phyloP scores from a whole-genome alignment of 1,284 basidiomycete genomes.

The Apiotrichum domesticum region DNA sequence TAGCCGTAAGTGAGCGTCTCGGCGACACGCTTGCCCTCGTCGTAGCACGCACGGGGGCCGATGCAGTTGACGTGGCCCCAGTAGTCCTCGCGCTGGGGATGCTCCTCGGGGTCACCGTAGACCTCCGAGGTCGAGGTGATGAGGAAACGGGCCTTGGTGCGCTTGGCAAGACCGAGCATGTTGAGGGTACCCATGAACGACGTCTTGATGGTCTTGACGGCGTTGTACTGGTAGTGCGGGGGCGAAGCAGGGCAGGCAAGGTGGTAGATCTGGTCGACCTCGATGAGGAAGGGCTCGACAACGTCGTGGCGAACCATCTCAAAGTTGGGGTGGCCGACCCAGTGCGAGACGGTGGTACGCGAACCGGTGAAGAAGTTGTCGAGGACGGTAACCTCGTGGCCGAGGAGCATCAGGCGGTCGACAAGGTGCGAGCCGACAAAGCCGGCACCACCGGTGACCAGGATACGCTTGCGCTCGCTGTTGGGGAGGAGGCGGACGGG shows the following conservation, averaged over 20 bases:
- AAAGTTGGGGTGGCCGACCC: slow-evolving; percentile 97
- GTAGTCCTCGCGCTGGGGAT: slow-evolving; percentile 91
- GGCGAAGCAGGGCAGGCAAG: slow-evolving; percentile 93
- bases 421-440: slow-evolving; percentile 97
- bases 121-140: slow-evolving; percentile 91
- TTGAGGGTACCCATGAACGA: slow-evolving; percentile 96
- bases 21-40: slow-evolving; percentile 93
- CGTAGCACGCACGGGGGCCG: slow-evolving; percentile 94
- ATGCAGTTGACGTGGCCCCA: slow-evolving; percentile 99
- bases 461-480: slow-evolving; percentile 72
- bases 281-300: slow-evolving; percentile 92
- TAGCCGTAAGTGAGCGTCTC: slow-evolving; percentile 93
- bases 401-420: slow-evolving; percentile 93
- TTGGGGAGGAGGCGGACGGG: slow-evolving; percentile 81
- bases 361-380: slow-evolving; percentile 99
- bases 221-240: slow-evolving; percentile 90
- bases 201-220: slow-evolving; percentile 95
- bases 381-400: slow-evolving; percentile 93
- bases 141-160: slow-evolving; percentile 92
- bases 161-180: slow-evolving; percentile 97
- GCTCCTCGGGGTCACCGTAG: slow-evolving; percentile 93
- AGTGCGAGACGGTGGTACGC: slow-evolving; percentile 80
- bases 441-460: slow-evolving; percentile 86
- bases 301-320: slow-evolving; percentile 96
- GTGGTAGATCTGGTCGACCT: slow-evolving; percentile 96